Evolutionary conservation across 768 basidiomycete genomes (phyloP), one percentile per base, ranked within the genome.

Genomic region (Piloderma croceum): DNA sequence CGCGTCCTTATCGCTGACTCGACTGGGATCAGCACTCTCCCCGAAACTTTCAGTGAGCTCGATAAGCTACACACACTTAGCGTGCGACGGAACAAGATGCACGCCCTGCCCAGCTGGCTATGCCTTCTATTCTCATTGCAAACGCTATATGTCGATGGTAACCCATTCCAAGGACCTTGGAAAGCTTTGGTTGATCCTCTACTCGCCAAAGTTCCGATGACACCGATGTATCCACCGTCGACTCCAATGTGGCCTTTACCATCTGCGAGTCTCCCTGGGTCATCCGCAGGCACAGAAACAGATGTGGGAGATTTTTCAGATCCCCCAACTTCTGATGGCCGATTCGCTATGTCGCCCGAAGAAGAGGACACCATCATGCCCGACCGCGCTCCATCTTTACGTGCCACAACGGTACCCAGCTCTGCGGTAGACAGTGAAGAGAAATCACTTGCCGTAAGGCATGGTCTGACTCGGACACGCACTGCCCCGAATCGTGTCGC

Each of bases 81-180:
- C 56, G 63, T 94, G 40, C 81, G 93, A 34, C 69, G 85, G 54
- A 99, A 99, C 64, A 84, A 84, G 58, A 70, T 99, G 54, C 73
- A 86, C 49, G 76, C 84, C 6, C 74, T 98, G 13, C 93, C 96
- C n/a, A 80, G 85, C 46, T 99, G 96, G 94, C 72, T 99, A 34
- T 90, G 90, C 59, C 76, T 90, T 21, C 71, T 99, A n/a, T 76
- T 81, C 15, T 73, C 74, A 22, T 69, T 99, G 34, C 90, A 94
- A 60, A 85, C 82, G 2, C 67, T 99, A 3, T 84, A 83, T 49
- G 79, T 99, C n/a, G 94, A 98, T 47, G 85, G 82, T 13, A 99
- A 99, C 59, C 91, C 93, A 6, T 97, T 99, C 63, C 87, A 89
- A 51, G 88, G 87, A 6, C 88, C 90, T 1, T 96, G 92, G 90